Percentiles rank a stretch among this genome's conserved stretches.
Evolutionary conservation across 2,329 filamentous ascomycete species (phyloP).

Genomic region (Ophiostoma tasmaniense): DNA sequence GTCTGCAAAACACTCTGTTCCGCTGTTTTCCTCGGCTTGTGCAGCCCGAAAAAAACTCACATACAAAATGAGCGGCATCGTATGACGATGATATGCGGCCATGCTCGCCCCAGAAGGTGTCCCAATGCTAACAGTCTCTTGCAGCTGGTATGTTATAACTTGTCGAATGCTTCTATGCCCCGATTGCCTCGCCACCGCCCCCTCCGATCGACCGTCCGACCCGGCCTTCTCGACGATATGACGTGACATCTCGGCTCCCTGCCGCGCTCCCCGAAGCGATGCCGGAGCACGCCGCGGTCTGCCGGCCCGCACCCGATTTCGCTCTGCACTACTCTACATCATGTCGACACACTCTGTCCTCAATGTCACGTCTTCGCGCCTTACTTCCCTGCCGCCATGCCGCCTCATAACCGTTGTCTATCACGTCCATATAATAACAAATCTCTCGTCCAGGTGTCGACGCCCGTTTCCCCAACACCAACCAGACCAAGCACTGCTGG

Average conservation of each 20-base stretch:
- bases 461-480: constrained; percentile 96
- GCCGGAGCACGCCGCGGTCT: not conserved
- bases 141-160: constrained; percentile 20
- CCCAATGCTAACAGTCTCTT: constrained; percentile 11
- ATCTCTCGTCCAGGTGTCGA: constrained; percentile 66
- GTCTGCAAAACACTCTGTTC: constrained; percentile 7
- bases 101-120: not conserved
- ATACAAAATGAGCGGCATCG: constrained; percentile 13
- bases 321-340: not conserved
- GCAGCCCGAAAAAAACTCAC: constrained; percentile 12
- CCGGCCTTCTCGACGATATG: not conserved
- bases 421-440: constrained; percentile 1
- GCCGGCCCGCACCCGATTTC: not conserved
- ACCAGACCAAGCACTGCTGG: constrained; percentile 99
- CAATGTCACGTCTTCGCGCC: not conserved
- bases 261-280: not conserved
- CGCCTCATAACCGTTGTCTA: not conserved
- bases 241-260: not conserved
- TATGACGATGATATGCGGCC: constrained; percentile 18
- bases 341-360: not conserved
- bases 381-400: not conserved
- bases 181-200: not conserved
- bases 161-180: constrained; percentile 1
- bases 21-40: not conserved
- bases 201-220: not conserved